A percentile compares a stretch with the other conserved stretches of the same genome.
Conservation (phyloP, 2,329 filamentous ascomycete genomes). For the Diaporthe caulivora region DNA sequence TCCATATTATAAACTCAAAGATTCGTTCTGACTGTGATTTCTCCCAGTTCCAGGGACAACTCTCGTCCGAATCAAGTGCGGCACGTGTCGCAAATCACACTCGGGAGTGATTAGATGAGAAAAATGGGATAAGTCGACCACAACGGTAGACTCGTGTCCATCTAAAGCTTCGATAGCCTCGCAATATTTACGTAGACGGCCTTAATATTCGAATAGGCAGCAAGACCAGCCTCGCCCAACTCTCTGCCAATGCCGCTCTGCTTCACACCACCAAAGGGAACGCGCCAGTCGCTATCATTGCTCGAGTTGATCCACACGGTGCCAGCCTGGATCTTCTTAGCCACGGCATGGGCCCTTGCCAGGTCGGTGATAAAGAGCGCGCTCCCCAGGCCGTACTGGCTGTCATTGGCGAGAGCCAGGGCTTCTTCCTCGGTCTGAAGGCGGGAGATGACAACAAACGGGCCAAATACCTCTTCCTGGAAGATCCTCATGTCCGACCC, state of each 20-base stretch:
- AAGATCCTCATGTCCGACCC: slow-evolving; percentile 52
- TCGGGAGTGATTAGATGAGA: background rate
- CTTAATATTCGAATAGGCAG: slow-evolving; percentile 51
- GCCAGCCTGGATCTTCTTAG: slow-evolving; percentile 68
- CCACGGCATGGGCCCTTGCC: slow-evolving; percentile 55
- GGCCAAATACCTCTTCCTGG: slow-evolving; percentile 53
- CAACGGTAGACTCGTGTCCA: rapidly evolving
- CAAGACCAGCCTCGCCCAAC: slow-evolving; percentile 50
- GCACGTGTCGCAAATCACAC: too few species aligned
- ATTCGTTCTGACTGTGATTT: too few species aligned
- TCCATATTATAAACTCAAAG: too few species aligned
- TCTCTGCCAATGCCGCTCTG: slow-evolving; percentile 52
- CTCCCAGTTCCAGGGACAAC: too few species aligned
- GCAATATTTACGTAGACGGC: slow-evolving; percentile 51
- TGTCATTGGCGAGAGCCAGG: slow-evolving; percentile 55
- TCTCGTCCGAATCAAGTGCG: too few species aligned
- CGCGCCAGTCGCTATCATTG: slow-evolving; percentile 61
- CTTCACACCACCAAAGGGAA: slow-evolving; percentile 60
- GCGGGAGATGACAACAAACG: slow-evolving; percentile 49
- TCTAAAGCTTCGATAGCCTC: slow-evolving; percentile 24
- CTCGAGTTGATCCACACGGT: slow-evolving; percentile 61
- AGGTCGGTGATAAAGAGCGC: slow-evolving; percentile 71
- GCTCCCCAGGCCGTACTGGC: slow-evolving; percentile 68
- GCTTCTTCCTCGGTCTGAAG: slow-evolving; percentile 54
- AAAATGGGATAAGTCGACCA: background rate